These are phyloP conservation scores for Amylocystis lapponica DNA, from an alignment of 768 basidiomycete genomes.

Conservation along the genomic window DNA sequence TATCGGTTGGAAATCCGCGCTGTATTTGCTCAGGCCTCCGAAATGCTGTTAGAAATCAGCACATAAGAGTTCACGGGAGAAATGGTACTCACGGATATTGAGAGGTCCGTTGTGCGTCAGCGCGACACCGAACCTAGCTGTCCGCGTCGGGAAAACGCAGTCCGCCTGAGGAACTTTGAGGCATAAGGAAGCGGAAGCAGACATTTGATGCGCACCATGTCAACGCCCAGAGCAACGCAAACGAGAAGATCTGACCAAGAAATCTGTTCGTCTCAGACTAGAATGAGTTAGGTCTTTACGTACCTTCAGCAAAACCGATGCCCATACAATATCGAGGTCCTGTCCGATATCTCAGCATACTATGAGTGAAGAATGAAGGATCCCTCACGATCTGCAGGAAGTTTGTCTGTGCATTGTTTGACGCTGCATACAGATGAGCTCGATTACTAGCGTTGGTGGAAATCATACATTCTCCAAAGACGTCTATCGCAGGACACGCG, in stretches of 20 bases:
- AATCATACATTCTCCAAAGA: constrained; percentile 79
- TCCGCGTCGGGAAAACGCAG: constrained; percentile 90
- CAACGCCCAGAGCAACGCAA: constrained; percentile 86
- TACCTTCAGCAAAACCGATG: constrained; percentile 88
- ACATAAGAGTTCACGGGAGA: not conserved
- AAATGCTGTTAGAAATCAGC: not conserved
- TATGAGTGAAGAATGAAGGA: not conserved
- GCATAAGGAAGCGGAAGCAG: not conserved
- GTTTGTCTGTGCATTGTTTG: constrained; percentile 70
- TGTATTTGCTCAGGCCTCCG: constrained; percentile 63
- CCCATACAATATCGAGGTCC: constrained; percentile 93
- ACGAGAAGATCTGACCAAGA: constrained; percentile 66
- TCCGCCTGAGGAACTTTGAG: constrained; percentile 53
- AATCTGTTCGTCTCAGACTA: not conserved
- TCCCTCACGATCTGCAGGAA: constrained; percentile 71
- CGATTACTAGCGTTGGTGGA: not conserved
- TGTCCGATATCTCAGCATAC: constrained; percentile 24
- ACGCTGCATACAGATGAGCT: constrained; percentile 43
- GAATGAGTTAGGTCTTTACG: not conserved
- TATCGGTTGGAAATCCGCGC: constrained; percentile 63
- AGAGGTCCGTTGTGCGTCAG: constrained; percentile 77
- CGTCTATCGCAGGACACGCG: constrained; percentile 40
- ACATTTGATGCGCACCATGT: constrained; percentile 56
- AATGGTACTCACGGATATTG: constrained; percentile 71
- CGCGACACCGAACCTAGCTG: constrained; percentile 87